These are phyloP conservation scores for Geopyxis carbonaria DNA, from an alignment of 495 filamentous ascomycete genomes.

Conservation along the genomic window DNA sequence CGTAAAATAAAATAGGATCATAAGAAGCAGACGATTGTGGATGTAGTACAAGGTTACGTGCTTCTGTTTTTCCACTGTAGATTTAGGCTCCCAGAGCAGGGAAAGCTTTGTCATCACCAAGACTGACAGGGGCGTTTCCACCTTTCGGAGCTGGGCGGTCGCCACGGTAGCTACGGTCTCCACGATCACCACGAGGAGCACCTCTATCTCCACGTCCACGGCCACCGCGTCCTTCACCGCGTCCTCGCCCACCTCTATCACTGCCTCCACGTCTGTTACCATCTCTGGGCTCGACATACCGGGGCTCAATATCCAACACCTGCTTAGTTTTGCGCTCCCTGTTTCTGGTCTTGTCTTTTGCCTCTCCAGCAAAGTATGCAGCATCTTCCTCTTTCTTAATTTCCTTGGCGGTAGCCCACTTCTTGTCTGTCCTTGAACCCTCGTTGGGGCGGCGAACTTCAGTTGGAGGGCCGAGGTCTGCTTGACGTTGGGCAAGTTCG, in stretches of 20 bases:
- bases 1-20: no score
- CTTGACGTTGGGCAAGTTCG: constrained; percentile 64
- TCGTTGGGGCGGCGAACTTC: constrained; percentile 79
- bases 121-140: constrained; percentile 33
- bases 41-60: no score
- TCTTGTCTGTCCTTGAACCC: constrained; percentile 66
- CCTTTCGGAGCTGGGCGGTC: no score
- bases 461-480: constrained; percentile 42
- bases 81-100: constrained; percentile 47
- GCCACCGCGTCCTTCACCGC: constrained; percentile 35
- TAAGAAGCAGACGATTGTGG: no score
- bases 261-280: constrained; percentile 33
- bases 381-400: constrained; percentile 52
- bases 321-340: constrained; percentile 88
- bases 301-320: constrained; percentile 68
- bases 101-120: constrained; percentile 52
- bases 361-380: constrained; percentile 55
- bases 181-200: constrained; percentile 32
- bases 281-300: constrained; percentile 47
- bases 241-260: constrained; percentile 28
- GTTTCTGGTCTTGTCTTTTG: constrained; percentile 63
- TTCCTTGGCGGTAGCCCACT: constrained; percentile 75
- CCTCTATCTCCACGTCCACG: constrained; percentile 34
- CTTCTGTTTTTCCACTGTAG: no score
- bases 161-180: constrained; percentile 25